phyloP scores from a whole-genome alignment of 495 filamentous ascomycete genomes.

The Xylaria palmicola region DNA sequence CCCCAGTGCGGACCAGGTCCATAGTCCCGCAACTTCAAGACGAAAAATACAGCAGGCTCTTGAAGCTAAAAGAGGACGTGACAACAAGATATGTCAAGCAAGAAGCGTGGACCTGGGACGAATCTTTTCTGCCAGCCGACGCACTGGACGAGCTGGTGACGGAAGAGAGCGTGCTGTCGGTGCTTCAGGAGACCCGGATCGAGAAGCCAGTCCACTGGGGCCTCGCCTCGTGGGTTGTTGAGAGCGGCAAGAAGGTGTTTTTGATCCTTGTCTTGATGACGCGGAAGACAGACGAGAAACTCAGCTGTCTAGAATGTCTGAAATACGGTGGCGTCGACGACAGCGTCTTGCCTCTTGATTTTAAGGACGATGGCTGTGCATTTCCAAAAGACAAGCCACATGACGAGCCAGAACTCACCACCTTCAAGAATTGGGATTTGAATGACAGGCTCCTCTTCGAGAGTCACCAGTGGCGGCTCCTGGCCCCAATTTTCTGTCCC shows the following conservation, averaged over 20 bases:
- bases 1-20: too few relatives aligned
- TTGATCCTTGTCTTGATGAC: not conserved
- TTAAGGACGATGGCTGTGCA: not conserved
- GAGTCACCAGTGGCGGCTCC: not conserved
- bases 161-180: not conserved
- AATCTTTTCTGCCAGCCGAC: not conserved
- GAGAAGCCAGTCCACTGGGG: not conserved
- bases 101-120: not conserved
- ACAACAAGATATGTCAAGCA: not conserved
- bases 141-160: not conserved
- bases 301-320: not conserved
- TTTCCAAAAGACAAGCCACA: not conserved
- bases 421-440: not conserved
- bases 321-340: not conserved
- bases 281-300: not conserved
- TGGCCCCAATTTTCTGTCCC: not conserved
- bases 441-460: not conserved
- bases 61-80: not conserved
- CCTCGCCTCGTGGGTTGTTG: not conserved
- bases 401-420: not conserved
- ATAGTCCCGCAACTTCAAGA: too few relatives aligned
- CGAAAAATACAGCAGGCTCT: not conserved
- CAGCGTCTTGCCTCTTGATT: not conserved
- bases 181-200: not conserved
- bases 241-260: not conserved